Evolutionary conservation across 441 rosid species (phyloP).

Genomic region (Breynia disticha): DNA sequence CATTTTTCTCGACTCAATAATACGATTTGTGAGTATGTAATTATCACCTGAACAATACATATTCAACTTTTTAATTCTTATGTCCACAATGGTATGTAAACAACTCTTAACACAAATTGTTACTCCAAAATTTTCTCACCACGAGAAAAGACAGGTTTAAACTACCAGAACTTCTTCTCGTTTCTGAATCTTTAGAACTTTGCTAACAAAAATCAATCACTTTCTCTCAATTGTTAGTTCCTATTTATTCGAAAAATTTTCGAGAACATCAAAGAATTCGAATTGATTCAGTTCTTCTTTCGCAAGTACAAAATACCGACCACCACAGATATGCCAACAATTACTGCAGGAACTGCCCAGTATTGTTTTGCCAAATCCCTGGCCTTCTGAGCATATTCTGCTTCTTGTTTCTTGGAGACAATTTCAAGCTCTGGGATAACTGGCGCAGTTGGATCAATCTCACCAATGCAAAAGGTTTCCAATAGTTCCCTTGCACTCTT

Average conservation of each 20-base stretch:
- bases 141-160: too few species aligned
- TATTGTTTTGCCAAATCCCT: slow-evolving; percentile 48
- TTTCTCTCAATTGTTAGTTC: slow-evolving; percentile 5
- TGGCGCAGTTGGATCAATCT: slow-evolving; percentile 45
- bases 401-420: slow-evolving; percentile 28
- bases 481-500: slow-evolving; percentile 55
- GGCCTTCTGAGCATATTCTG: slow-evolving; percentile 28
- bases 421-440: slow-evolving; percentile 61
- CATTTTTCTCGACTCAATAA: too few species aligned
- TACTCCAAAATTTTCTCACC: too few species aligned
- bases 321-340: slow-evolving; percentile 52
- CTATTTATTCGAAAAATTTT: slow-evolving; percentile 23
- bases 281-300: slow-evolving; percentile 40
- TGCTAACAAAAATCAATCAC: slow-evolving; percentile 2
- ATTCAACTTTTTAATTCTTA: too few species aligned
- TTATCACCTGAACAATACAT: too few species aligned
- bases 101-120: too few species aligned
- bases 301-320: slow-evolving; percentile 47
- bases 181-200: slow-evolving; percentile 7
- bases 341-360: slow-evolving; percentile 58
- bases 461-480: slow-evolving; percentile 59
- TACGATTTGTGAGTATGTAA: too few species aligned
- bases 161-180: too few species aligned
- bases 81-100: too few species aligned
- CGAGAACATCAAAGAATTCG: neutral